phyloP scores from a whole-genome alignment of 495 filamentous ascomycete genomes.

The Penicillium pancosmium region DNA sequence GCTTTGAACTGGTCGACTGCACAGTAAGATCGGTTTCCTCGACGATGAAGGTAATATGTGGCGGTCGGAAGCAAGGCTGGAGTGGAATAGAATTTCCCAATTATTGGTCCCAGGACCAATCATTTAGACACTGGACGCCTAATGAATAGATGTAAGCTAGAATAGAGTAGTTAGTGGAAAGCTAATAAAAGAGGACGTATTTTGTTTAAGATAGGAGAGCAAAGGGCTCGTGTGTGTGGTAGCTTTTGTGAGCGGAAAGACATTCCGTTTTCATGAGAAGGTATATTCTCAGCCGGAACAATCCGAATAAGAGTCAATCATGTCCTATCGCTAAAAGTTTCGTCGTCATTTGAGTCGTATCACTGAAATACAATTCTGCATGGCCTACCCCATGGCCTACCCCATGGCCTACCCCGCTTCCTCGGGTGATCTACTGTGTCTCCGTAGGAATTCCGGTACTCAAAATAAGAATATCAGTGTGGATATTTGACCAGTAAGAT shows the following conservation, averaged over 20 bases:
- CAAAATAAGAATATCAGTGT: neutral
- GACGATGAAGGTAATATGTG: neutral
- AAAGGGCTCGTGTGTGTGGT: too few species aligned
- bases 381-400: constrained; percentile 12
- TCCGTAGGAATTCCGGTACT: neutral
- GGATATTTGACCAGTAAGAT: too few species aligned
- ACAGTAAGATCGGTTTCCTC: neutral
- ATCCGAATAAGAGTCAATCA: neutral
- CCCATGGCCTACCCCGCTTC: constrained; percentile 13
- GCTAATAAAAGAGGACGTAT: neutral
- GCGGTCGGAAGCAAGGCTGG: neutral
- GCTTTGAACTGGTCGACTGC: neutral
- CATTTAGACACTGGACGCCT: neutral
- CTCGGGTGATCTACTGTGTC: constrained; percentile 9
- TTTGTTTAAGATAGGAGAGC: too few species aligned
- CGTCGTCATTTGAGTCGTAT: neutral
- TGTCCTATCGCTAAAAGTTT: neutral
- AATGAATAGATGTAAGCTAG: neutral
- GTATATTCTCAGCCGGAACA: neutral
- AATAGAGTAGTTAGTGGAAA: neutral
- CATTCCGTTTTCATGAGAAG: neutral
- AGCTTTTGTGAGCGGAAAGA: neutral
- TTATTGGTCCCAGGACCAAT: neutral
- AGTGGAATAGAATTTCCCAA: neutral
- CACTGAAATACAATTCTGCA: neutral